These are phyloP conservation scores for Solanum sparsipilum DNA, from an alignment of 257 asterid species.

Conservation along the genomic window DNA sequence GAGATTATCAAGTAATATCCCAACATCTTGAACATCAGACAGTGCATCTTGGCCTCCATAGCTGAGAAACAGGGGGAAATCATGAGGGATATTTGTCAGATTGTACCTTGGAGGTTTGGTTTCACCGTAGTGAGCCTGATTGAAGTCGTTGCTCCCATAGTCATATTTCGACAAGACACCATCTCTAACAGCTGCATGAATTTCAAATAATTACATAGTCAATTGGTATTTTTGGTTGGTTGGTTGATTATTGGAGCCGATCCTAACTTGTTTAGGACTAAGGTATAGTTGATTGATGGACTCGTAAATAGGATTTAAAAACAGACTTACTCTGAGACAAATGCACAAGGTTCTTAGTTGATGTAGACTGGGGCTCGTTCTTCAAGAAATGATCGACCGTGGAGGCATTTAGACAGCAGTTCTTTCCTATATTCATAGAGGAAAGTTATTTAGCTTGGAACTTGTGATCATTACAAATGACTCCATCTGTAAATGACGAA, in stretches of 20 bases:
- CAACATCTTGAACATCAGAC: slow-evolving; percentile 61
- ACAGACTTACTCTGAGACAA: slow-evolving; percentile 69
- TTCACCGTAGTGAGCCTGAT: slow-evolving; percentile 53
- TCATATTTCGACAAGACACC: slow-evolving; percentile 58
- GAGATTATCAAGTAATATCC: slow-evolving; percentile 43
- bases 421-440: slow-evolving; percentile 32
- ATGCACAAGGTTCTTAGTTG: slow-evolving; percentile 77
- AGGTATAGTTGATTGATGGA: background rate
- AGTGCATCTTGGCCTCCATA: slow-evolving; percentile 79
- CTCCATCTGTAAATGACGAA: background rate
- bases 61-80: slow-evolving; percentile 68
- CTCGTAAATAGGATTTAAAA: background rate
- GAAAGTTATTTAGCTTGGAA: background rate
- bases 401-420: slow-evolving; percentile 71
- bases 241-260: background rate
- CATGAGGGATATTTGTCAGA: slow-evolving; percentile 48
- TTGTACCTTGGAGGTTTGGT: slow-evolving; percentile 50
- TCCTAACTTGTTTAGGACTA: background rate
- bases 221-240: background rate
- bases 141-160: slow-evolving; percentile 42
- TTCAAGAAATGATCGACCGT: slow-evolving; percentile 40
- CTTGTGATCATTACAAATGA: background rate
- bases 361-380: slow-evolving; percentile 76
- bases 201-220: background rate
- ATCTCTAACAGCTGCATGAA: slow-evolving; percentile 50